These are phyloP conservation scores for Aspergillus sp. DNA, from an alignment of 2,329 filamentous ascomycete genomes.

Conservation along the genomic window DNA sequence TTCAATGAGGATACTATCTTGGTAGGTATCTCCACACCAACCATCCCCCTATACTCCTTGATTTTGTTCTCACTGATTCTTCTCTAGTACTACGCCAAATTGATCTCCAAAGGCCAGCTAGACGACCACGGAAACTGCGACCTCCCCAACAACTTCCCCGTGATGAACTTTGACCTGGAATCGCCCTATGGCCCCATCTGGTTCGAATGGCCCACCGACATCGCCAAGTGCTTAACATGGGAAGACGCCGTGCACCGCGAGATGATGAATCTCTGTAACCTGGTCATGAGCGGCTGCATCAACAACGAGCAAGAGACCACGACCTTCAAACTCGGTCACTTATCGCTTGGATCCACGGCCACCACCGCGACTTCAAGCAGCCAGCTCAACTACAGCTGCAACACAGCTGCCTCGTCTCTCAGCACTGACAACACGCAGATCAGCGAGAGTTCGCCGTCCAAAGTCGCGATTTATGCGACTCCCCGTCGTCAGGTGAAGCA, in stretches of 20 bases:
- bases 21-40: conserved; percentile 14
- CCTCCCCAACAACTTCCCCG: conserved; percentile 14
- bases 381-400: background rate
- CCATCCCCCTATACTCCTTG: background rate
- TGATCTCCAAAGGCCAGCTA: conserved; percentile 16
- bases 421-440: conserved; percentile 1
- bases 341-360: conserved; percentile 1
- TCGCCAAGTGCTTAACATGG: conserved; percentile 11
- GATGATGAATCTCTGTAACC: conserved; percentile 12
- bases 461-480: conserved; percentile 3
- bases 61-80: background rate
- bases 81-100: conserved; percentile 17
- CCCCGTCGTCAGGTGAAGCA: conserved; percentile 11
- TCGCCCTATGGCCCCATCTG: conserved; percentile 22
- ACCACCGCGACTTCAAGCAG: background rate
- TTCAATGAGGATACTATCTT: conserved; percentile 14
- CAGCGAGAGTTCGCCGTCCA: conserved; percentile 2
- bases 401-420: conserved; percentile 2
- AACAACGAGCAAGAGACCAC: conserved; percentile 6
- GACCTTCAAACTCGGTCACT: background rate
- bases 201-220: conserved; percentile 19
- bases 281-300: conserved; percentile 16
- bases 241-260: conserved; percentile 17
- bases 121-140: conserved; percentile 4
- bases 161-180: conserved; percentile 7